Evolutionary conservation across 164 flowering plant genomes (phyloP).

Genomic region (Santalum album): DNA sequence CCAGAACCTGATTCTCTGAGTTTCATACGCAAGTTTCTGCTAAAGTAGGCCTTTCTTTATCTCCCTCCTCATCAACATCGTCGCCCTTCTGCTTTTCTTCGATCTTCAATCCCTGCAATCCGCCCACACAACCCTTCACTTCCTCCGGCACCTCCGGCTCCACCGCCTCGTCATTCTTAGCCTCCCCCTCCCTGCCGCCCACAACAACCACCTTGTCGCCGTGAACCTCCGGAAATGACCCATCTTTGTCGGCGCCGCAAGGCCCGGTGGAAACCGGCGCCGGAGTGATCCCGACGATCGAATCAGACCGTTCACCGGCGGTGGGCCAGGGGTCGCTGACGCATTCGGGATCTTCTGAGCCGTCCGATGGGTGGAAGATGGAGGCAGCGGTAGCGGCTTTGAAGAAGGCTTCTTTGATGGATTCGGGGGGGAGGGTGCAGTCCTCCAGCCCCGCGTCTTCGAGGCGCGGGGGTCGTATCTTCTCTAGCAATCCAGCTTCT

Average conservation of each 20-base stretch:
- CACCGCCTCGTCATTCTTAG: background rate
- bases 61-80: background rate
- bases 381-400: slow-evolving; percentile 60
- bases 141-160: background rate
- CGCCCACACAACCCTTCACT: background rate
- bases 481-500: slow-evolving; percentile 16
- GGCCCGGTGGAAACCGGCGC: slow-evolving; percentile 14
- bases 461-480: slow-evolving; percentile 58
- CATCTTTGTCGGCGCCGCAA: slow-evolving; percentile 26
- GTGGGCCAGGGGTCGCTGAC: slow-evolving; percentile 31
- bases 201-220: background rate
- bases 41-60: background rate
- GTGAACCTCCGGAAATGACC: background rate
- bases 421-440: slow-evolving; percentile 75
- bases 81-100: background rate
- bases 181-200: background rate
- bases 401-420: slow-evolving; percentile 73
- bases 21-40: background rate
- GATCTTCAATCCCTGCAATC: background rate
- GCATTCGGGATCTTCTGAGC: slow-evolving; percentile 16
- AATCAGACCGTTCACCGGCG: slow-evolving; percentile 18
- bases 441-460: slow-evolving; percentile 96
- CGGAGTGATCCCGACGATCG: slow-evolving; percentile 21
- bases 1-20: too few species aligned
- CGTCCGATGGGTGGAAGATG: slow-evolving; percentile 18